A percentile compares a stretch with the other conserved stretches of the same genome.
phyloP scores from a whole-genome alignment of 192 early-diverging fungal genomes.

The Podila minutissima region DNA sequence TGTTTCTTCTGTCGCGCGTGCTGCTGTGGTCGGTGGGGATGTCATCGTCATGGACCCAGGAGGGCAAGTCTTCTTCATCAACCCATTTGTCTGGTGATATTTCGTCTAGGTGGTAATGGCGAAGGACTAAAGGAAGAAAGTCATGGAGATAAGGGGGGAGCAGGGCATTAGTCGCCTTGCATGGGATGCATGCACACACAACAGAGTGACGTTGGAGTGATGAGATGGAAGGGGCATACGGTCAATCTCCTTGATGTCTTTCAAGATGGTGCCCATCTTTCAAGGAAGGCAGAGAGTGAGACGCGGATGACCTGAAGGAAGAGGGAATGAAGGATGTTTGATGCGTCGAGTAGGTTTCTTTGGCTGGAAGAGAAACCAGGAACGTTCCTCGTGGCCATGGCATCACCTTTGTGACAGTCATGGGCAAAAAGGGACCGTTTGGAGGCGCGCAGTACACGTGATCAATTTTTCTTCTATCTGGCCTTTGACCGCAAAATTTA shows the following conservation, averaged over 20 bases:
- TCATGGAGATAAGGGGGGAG: neutral
- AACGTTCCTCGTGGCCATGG: too few relatives aligned
- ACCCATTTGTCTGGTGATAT: slow-evolving; percentile 60
- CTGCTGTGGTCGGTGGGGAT: slow-evolving; percentile 23
- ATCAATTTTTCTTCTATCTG: too few relatives aligned
- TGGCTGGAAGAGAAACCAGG: too few relatives aligned
- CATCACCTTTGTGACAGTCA: too few relatives aligned
- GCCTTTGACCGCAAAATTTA: too few relatives aligned
- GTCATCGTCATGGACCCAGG: slow-evolving; percentile 49
- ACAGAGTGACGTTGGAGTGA: neutral
- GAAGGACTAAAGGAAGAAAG: slow-evolving; percentile 42
- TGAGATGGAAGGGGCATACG: slow-evolving; percentile 10
- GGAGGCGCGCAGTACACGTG: too few relatives aligned
- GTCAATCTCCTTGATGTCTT: slow-evolving; percentile 49
- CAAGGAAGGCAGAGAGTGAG: neutral
- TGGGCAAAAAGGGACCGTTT: too few relatives aligned
- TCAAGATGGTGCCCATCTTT: slow-evolving; percentile 34
- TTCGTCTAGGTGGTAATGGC: slow-evolving; percentile 63
- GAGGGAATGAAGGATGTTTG: neutral
- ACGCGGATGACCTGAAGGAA: neutral
- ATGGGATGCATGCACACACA: neutral
- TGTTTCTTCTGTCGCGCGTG: slow-evolving; percentile 25
- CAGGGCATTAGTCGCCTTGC: neutral
- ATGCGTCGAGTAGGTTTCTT: too few relatives aligned
- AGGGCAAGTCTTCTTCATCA: slow-evolving; percentile 53